Percentiles rank a stretch among this genome's conserved stretches.
These are phyloP conservation scores for Xylaria sp. DNA, from an alignment of 2,329 filamentous ascomycete genomes.

Conservation along the genomic window DNA sequence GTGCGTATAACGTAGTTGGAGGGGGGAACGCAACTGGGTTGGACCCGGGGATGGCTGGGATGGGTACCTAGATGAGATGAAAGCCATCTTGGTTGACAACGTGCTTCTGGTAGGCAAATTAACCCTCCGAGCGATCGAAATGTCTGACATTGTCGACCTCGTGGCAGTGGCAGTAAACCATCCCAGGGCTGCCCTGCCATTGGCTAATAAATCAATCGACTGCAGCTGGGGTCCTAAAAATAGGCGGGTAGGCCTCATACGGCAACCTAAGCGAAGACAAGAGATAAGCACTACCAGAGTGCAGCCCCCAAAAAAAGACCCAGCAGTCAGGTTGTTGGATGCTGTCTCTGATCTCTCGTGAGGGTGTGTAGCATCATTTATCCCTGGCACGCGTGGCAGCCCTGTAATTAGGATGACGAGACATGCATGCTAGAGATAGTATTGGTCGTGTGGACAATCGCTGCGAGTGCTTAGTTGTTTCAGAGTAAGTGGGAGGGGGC, in stretches of 20 bases:
- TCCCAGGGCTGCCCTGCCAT: background rate
- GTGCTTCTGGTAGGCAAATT: background rate
- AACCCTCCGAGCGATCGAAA: background rate
- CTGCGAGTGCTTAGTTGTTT: constrained; percentile 14
- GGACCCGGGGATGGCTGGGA: too few species aligned
- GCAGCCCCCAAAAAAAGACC: background rate
- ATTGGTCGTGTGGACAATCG: constrained; percentile 8
- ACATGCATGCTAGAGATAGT: constrained; percentile 5
- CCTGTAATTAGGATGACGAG: constrained; percentile 1
- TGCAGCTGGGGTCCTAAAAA: constrained; percentile 2
- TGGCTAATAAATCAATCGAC: background rate
- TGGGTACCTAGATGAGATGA: background rate
- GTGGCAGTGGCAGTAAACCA: background rate
- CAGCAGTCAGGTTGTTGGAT: background rate
- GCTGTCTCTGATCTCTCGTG: background rate
- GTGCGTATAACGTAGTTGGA: background rate
- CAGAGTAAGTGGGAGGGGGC: constrained; percentile 3
- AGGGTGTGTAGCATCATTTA: background rate
- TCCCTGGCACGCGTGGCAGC: constrained; percentile 18
- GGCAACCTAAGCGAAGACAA: constrained; percentile 8
- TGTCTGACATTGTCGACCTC: background rate
- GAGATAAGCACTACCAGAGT: constrained; percentile 13
- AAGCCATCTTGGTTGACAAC: background rate
- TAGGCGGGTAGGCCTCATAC: background rate
- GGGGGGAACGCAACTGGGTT: background rate